Evolutionary conservation across 2,329 filamentous ascomycete species (phyloP).

Genomic region (Boeremia lycopersici): DNA sequence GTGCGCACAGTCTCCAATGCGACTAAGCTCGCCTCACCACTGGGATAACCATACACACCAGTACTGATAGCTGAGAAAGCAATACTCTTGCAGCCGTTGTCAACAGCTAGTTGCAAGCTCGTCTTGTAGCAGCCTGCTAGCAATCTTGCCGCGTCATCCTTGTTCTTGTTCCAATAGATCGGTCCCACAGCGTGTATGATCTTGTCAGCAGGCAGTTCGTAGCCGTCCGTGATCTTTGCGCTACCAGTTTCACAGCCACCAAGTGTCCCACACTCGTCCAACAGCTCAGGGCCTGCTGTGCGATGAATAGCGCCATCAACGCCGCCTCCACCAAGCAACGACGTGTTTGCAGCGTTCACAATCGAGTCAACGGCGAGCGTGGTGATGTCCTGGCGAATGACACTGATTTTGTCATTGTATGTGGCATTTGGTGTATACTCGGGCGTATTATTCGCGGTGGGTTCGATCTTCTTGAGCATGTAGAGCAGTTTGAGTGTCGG

Average conservation of each 20-base stretch:
- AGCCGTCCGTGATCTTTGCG: slow-evolving; percentile 82
- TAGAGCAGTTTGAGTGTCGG: slow-evolving; percentile 71
- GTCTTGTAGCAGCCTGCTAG: slow-evolving; percentile 71
- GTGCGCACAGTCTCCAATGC: slow-evolving; percentile 67
- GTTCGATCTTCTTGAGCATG: slow-evolving; percentile 58
- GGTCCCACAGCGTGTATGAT: slow-evolving; percentile 94
- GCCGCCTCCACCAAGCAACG: slow-evolving; percentile 84
- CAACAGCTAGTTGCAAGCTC: slow-evolving; percentile 73
- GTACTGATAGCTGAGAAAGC: slow-evolving; percentile 88
- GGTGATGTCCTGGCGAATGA: slow-evolving; percentile 82
- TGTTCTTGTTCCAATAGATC: slow-evolving; percentile 62
- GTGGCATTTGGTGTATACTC: slow-evolving; percentile 25
- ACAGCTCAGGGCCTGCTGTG: slow-evolving; percentile 73
- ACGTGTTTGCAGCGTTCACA: slow-evolving; percentile 88
- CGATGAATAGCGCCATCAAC: slow-evolving; percentile 79
- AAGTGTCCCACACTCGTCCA: slow-evolving; percentile 73
- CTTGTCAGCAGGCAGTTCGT: slow-evolving; percentile 74
- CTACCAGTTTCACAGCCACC: slow-evolving; percentile 76
- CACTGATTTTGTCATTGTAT: slow-evolving; percentile 70
- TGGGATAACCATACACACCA: slow-evolving; percentile 88
- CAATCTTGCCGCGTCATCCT: slow-evolving; percentile 49
- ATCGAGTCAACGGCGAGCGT: slow-evolving; percentile 78
- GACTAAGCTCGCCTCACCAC: slow-evolving; percentile 70
- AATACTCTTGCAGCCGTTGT: slow-evolving; percentile 70
- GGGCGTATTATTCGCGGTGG: slow-evolving; percentile 23